Evolutionary conservation across 1,284 basidiomycete species (phyloP).

Genomic region (Tilletiopsis washingtonensis): DNA sequence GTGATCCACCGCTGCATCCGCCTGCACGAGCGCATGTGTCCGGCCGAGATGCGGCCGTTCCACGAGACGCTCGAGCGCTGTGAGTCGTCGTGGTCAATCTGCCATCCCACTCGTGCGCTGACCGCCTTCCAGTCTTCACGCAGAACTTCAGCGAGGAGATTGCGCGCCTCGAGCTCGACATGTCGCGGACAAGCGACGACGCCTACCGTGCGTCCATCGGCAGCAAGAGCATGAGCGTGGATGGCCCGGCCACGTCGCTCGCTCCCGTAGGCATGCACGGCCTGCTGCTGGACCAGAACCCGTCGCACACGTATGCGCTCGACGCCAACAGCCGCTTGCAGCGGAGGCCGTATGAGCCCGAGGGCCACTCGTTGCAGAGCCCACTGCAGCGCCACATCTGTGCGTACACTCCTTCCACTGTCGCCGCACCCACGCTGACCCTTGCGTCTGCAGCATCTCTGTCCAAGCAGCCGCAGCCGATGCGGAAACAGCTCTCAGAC

Average conservation of each 20-base stretch:
- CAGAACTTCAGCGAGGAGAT: slow-evolving; percentile 88
- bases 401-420: no score
- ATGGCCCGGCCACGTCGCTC: background rate
- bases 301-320: background rate
- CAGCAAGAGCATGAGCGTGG: background rate
- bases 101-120: slow-evolving; percentile 3
- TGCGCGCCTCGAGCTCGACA: slow-evolving; percentile 25
- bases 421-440: no score
- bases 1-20: slow-evolving; percentile 74
- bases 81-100: background rate
- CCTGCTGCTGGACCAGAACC: background rate
- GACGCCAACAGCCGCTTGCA: background rate
- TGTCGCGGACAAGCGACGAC: background rate
- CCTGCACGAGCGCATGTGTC: slow-evolving; percentile 72
- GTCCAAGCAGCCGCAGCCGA: no score
- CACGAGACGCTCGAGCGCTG: slow-evolving; percentile 73
- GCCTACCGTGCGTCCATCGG: background rate
- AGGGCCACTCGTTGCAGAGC: background rate
- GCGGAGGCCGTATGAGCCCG: background rate
- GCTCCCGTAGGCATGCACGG: background rate
- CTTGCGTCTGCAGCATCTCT: no score
- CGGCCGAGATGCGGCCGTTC: slow-evolving; percentile 78
- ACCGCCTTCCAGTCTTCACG: slow-evolving; percentile 60
- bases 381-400: slow-evolving; percentile 26
- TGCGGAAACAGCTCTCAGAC: no score